These are phyloP conservation scores for Corinectria fuckeliana DNA, from an alignment of 2,329 filamentous ascomycete species.

Conservation along the genomic window DNA sequence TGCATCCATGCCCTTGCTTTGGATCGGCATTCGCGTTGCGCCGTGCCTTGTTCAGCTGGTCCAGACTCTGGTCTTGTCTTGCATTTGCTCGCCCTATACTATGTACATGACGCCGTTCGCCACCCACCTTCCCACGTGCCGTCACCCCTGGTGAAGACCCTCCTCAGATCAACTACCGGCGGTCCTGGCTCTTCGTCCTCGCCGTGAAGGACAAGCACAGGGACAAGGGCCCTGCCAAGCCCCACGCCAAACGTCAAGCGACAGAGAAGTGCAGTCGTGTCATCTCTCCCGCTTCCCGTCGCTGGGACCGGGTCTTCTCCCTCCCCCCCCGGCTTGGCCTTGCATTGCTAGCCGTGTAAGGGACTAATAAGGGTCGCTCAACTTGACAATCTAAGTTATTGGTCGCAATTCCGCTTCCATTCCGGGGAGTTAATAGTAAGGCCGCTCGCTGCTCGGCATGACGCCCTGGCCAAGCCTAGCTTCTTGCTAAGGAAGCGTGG, in stretches of 20 bases:
- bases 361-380: constrained; percentile 24
- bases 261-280: constrained; percentile 7
- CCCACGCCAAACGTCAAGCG: constrained; percentile 7
- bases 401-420: no score
- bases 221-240: not conserved
- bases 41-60: constrained; percentile 15
- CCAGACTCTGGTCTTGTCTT: constrained; percentile 29
- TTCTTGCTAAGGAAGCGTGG: constrained; percentile 24
- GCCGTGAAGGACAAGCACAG: not conserved
- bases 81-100: no score
- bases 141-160: not conserved
- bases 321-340: constrained; percentile 17
- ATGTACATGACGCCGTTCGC: no score
- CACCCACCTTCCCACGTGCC: constrained; percentile 8
- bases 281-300: not conserved
- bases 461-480: constrained; percentile 34
- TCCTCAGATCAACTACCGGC: not conserved
- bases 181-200: not conserved
- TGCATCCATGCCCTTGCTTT: not conserved
- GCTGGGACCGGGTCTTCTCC: constrained; percentile 19
- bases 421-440: no score
- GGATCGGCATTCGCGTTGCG: constrained; percentile 10
- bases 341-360: constrained; percentile 34
- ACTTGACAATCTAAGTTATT: no score
- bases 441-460: constrained; percentile 25